phyloP scores from a whole-genome alignment of 495 filamentous ascomycete species.

The Neurospora cerealis region DNA sequence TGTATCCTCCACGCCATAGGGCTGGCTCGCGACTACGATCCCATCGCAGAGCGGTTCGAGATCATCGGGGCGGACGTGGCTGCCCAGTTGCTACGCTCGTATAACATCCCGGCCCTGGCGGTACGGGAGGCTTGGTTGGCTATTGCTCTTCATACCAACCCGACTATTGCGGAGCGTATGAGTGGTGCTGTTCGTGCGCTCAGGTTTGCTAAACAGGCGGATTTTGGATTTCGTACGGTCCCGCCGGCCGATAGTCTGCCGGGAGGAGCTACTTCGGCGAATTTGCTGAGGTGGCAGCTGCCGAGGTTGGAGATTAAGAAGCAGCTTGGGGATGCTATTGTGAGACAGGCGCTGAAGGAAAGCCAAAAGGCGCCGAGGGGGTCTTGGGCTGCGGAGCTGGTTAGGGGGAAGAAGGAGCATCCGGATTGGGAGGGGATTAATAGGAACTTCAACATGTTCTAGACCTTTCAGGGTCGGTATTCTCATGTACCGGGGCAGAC shows the following conservation, averaged over 20 bases:
- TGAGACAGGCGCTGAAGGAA: conserved; percentile 27
- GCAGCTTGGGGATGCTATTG: conserved; percentile 36
- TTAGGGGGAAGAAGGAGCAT: conserved; percentile 19
- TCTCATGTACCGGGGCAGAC: too few relatives aligned
- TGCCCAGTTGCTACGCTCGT: conserved; percentile 15
- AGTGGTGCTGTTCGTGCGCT: conserved; percentile 25
- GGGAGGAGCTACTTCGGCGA: conserved; percentile 2
- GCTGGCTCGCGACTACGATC: conserved; percentile 23
- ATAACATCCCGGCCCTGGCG: conserved; percentile 17
- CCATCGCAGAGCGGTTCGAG: conserved; percentile 34
- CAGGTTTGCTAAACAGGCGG: conserved; percentile 26
- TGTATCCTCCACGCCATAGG: conserved; percentile 40
- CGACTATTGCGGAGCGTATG: conserved; percentile 36
- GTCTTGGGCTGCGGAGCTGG: conserved; percentile 25
- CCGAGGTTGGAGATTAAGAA: conserved; percentile 34
- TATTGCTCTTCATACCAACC: conserved; percentile 34
- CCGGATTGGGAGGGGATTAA: conserved; percentile 29
- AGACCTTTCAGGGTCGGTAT: not conserved
- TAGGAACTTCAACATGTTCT: conserved; percentile 26
- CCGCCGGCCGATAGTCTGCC: conserved; percentile 4
- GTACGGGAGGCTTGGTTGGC: conserved; percentile 36
- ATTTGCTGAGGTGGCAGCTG: conserved; percentile 19
- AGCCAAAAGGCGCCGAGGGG: conserved; percentile 30
- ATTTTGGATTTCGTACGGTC: conserved; percentile 25
- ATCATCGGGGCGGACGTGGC: conserved; percentile 37